phyloP scores from a whole-genome alignment of 2,329 filamentous ascomycete species.

The Pseudogymnoascus sp. region DNA sequence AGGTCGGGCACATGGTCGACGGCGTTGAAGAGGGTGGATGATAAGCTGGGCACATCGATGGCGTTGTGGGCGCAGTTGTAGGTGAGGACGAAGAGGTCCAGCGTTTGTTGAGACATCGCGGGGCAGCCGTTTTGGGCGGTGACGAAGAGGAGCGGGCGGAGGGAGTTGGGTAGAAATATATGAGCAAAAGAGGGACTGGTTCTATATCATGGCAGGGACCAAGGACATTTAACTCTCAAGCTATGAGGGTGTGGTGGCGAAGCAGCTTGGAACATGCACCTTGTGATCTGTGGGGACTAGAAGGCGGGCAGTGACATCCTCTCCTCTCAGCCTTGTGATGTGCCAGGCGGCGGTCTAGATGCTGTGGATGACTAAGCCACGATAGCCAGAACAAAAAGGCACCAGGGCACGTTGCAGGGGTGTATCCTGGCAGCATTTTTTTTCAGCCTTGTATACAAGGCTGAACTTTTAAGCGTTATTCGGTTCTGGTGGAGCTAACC shows the following conservation, averaged over 20 bases:
- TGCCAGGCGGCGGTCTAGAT: background rate
- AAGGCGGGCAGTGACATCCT: constrained; percentile 7
- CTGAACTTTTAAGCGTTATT: background rate
- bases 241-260: background rate
- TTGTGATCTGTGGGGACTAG: background rate
- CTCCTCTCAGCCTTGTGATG: constrained; percentile 7
- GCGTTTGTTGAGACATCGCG: constrained; percentile 18
- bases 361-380: background rate
- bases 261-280: background rate
- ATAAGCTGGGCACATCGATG: constrained; percentile 64
- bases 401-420: background rate
- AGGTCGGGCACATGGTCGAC: constrained; percentile 60
- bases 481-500: background rate
- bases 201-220: background rate
- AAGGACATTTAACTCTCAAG: background rate
- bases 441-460: background rate
- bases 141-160: constrained; percentile 13
- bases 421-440: background rate
- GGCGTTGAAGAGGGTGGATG: constrained; percentile 58
- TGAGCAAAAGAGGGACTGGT: constrained; percentile 5
- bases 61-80: constrained; percentile 78
- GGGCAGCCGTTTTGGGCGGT: background rate
- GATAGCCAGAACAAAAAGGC: background rate
- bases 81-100: constrained; percentile 73
- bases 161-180: background rate